Base-by-base conservation (phyloP, 208 protist species). In the Porcisia hertigi region DNA sequence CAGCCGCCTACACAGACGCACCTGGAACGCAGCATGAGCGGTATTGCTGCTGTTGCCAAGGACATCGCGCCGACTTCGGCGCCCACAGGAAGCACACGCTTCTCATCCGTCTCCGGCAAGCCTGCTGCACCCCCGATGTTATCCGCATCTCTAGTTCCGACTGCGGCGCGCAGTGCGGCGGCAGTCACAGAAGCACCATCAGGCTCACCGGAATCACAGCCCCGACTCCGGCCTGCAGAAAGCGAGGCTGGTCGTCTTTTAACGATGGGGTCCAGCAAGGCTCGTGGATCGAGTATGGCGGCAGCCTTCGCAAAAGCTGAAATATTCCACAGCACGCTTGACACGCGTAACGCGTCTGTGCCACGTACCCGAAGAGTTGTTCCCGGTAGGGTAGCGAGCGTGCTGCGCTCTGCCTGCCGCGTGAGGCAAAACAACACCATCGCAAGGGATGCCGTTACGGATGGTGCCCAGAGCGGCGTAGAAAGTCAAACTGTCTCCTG, bases 1-100 rank as follows among this genome's bases (percentile, higher is more conserved):
- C 65, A 65, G 36, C 70, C 60, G 16, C 43, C 71, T 41, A 52
- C 58, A 53, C 70, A 75, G 45, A 80, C 60, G 43, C 71, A 75
- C 39, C 8, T 71, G 4, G 53, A 62, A 30, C 76, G 70, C 6
- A 69, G 71, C 30, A 59, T 43, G 2, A 72, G 66, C 11, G 69
- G 67, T 20, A 54, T 67, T 7, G 75, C 58, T 34, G 58, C 69
- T 9, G 41, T 59, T 1, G 7, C 18, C 3, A 34, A 49, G 25
- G 69, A 49, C n/a, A 41, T 65, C 18, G 63, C 54, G 11, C 59
- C 70, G 36, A 34, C 70, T 0, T 59, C 69, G 18, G 18, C 69
- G 18, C 9, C 36, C 20, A 12, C 34, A 16, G 49, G 52, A 45
- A 39, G 41, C 23, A 25, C 36, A 16, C 36, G 16, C 34, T 23